Conservation (phyloP, 2,329 filamentous ascomycete genomes). For the Paracorniculantispora psalliotae region DNA sequence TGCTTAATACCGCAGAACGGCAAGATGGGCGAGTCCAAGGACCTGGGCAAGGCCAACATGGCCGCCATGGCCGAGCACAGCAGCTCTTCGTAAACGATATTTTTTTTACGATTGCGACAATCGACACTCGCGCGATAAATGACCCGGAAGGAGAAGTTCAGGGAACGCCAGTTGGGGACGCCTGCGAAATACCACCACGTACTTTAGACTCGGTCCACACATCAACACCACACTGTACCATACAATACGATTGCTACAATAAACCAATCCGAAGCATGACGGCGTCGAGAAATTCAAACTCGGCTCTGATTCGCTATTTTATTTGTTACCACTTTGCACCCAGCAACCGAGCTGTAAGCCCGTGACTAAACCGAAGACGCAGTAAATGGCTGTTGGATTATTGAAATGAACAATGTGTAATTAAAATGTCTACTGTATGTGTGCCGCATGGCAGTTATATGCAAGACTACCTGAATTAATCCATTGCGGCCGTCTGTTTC, state of each 20-base stretch:
- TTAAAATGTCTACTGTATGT: too few species aligned
- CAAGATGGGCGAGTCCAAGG: conserved; percentile 86
- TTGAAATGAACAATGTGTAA: too few species aligned
- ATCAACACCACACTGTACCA: conserved; percentile 13
- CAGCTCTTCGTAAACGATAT: conserved; percentile 30
- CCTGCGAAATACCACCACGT: conserved; percentile 11
- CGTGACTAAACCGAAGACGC: not conserved
- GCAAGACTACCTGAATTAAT: not conserved
- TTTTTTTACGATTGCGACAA: not conserved
- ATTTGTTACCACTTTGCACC: not conserved
- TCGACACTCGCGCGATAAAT: conserved; percentile 8
- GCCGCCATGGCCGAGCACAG: conserved; percentile 34
- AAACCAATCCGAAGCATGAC: conserved; percentile 5
- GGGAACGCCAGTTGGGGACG: not conserved
- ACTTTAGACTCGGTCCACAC: conserved; percentile 11
- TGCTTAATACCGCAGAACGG: conserved; percentile 64
- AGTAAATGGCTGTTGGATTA: not conserved
- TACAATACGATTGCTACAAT: conserved; percentile 14
- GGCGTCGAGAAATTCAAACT: not conserved
- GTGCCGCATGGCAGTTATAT: not conserved
- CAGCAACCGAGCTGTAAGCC: not conserved
- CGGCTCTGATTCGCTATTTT: not conserved
- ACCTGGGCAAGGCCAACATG: conserved; percentile 56
- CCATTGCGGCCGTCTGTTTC: too few species aligned
- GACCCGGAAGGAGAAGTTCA: conserved; percentile 4